A percentile compares a stretch with the other conserved stretches of the same genome.
Evolutionary conservation across 2,329 filamentous ascomycete genomes (phyloP).

Genomic region (Pestalotiopsis sp.): DNA sequence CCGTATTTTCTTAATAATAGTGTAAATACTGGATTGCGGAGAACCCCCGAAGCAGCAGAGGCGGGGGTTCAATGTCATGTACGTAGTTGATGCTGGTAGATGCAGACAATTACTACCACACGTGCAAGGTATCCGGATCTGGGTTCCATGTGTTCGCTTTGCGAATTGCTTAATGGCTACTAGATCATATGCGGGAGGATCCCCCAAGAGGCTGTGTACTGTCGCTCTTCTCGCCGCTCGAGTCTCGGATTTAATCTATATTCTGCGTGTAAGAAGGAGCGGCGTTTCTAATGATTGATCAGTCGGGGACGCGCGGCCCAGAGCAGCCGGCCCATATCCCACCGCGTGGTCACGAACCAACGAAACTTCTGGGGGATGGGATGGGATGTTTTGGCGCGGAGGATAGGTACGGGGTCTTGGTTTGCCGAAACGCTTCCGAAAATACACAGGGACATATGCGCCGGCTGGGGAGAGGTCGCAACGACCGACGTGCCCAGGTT

Average conservation of each 20-base stretch:
- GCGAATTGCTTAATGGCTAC: neutral
- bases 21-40: too few relatives aligned
- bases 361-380: neutral
- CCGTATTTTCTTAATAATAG: too few relatives aligned
- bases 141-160: neutral
- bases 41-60: too few relatives aligned
- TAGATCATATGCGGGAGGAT: neutral
- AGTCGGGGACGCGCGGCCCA: neutral
- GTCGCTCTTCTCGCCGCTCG: neutral
- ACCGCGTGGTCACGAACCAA: neutral
- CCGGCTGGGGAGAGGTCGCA: neutral
- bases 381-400: neutral
- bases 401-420: neutral
- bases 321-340: neutral
- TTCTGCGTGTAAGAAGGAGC: neutral
- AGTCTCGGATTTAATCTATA: neutral
- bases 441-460: neutral
- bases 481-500: neutral
- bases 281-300: neutral
- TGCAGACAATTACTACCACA: neutral
- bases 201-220: neutral
- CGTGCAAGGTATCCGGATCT: neutral
- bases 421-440: neutral
- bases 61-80: neutral
- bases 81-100: neutral